A percentile compares a stretch with the other conserved stretches of the same genome.
Conservation (phyloP, 208 protist genomes). For the Acanthamoeba quina region DNA sequence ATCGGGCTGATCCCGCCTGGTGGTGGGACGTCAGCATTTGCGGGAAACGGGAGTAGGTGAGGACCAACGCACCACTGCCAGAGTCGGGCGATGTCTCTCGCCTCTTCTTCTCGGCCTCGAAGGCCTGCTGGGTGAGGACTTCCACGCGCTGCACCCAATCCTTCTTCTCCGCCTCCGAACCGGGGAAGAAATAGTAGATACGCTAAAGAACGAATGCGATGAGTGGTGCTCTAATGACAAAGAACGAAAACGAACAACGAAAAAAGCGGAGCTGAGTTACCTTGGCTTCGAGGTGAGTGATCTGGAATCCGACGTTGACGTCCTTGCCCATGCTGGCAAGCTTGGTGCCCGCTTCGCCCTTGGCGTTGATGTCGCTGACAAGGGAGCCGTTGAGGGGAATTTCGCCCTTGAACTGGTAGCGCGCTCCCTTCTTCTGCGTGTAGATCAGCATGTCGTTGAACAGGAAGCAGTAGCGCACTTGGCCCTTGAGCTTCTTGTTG, state of each 20-base stretch:
- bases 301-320: background rate
- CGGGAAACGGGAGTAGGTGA: background rate
- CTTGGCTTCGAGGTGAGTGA: constrained; percentile 18
- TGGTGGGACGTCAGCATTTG: background rate
- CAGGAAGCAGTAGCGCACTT: constrained; percentile 61
- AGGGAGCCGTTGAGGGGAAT: constrained; percentile 23
- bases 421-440: constrained; percentile 50
- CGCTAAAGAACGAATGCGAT: background rate
- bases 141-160: constrained; percentile 33
- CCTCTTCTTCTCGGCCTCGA: constrained; percentile 38
- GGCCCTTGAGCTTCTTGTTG: constrained; percentile 54
- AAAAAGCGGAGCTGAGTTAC: background rate
- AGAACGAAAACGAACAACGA: background rate
- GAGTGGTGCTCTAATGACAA: background rate
- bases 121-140: constrained; percentile 21
- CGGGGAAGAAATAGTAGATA: constrained; percentile 43
- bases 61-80: background rate
- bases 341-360: constrained; percentile 27
- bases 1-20: constrained; percentile 18
- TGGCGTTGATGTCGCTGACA: constrained; percentile 8
- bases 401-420: constrained; percentile 36
- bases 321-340: background rate
- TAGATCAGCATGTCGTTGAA: constrained; percentile 67
- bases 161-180: constrained; percentile 8
- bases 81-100: background rate